Conservation (phyloP, 2,329 filamentous ascomycete genomes). For the Trichoderma sp. region DNA sequence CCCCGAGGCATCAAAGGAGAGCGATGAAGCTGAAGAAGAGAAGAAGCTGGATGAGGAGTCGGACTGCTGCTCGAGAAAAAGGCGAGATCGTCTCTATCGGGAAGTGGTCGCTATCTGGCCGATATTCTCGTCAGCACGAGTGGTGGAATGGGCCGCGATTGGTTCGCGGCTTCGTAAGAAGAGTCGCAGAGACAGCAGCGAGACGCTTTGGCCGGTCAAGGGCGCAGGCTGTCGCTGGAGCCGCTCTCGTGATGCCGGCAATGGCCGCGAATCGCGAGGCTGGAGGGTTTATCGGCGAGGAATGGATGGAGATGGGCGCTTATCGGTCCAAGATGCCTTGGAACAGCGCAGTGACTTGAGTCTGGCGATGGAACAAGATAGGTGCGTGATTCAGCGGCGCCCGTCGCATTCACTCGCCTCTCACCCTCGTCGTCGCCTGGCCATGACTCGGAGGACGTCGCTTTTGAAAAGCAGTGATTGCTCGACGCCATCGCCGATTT, state of each 20-base stretch:
- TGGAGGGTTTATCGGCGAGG: background rate
- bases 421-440: constrained; percentile 22
- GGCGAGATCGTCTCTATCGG: background rate
- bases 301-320: background rate
- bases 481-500: constrained; percentile 10
- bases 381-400: constrained; percentile 5
- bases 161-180: background rate
- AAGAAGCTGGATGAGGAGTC: background rate
- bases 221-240: constrained; percentile 3
- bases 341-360: background rate
- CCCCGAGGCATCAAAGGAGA: constrained; percentile 23
- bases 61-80: background rate
- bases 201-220: background rate
- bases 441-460: constrained; percentile 20
- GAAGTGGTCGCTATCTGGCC: background rate
- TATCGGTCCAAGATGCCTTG: background rate
- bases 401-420: constrained; percentile 23
- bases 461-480: background rate
- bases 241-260: constrained; percentile 2
- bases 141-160: background rate
- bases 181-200: constrained; percentile 2
- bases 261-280: constrained; percentile 10
- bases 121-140: background rate
- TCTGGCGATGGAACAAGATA: background rate
- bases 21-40: background rate